These are phyloP conservation scores for Acacia pycnantha DNA, from an alignment of 331 rosid genomes.

Conservation along the genomic window DNA sequence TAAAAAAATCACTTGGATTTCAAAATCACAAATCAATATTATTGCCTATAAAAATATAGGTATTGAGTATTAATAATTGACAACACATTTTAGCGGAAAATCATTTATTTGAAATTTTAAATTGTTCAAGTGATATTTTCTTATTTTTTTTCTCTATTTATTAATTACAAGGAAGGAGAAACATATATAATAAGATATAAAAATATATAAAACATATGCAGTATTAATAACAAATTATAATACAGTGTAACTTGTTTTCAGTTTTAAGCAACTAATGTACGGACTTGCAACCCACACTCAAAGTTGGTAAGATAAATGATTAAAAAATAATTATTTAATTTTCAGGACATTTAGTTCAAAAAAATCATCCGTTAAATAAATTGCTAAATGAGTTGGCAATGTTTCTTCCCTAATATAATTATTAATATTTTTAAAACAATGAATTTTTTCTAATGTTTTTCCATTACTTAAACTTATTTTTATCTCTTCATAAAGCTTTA, in stretches of 20 bases:
- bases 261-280: background rate
- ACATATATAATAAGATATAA: background rate
- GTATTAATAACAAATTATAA: too few species aligned
- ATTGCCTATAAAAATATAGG: too few species aligned
- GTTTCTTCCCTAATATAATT: background rate
- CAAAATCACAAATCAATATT: too few species aligned
- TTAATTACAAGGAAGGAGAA: background rate
- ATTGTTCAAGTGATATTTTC: too few species aligned
- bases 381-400: background rate
- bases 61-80: too few species aligned
- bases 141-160: too few species aligned
- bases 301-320: conserved; percentile 7
- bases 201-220: too few species aligned
- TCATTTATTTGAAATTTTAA: too few species aligned
- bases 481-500: background rate
- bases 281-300: background rate
- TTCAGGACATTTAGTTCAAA: background rate
- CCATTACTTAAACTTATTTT: background rate
- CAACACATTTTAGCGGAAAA: too few species aligned
- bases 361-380: background rate
- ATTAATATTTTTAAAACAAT: background rate
- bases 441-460: background rate
- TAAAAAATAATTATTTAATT: conserved; percentile 2
- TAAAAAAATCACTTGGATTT: too few species aligned
- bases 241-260: background rate